Evolutionary conservation across 2,329 filamentous ascomycete genomes (phyloP).

Genomic region (Colletotrichum lentis): DNA sequence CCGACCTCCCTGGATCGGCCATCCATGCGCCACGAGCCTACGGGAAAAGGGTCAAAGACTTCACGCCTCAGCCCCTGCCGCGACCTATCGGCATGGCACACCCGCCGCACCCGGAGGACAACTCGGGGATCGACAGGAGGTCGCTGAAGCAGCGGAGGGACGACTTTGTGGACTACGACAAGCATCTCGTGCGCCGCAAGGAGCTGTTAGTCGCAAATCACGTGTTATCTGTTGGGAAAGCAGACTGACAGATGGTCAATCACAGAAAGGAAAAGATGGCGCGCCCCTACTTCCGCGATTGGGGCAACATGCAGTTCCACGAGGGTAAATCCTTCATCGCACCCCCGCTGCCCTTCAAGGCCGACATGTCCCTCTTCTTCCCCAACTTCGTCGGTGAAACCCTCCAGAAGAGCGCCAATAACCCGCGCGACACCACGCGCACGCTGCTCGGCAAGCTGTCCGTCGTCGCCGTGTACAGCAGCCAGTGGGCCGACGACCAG

Average conservation of each 20-base stretch:
- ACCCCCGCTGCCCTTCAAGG: constrained; percentile 83
- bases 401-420: constrained; percentile 64
- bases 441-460: constrained; percentile 76
- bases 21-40: constrained; percentile 68
- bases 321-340: constrained; percentile 92
- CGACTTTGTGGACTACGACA: constrained; percentile 86
- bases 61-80: constrained; percentile 66
- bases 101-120: constrained; percentile 80
- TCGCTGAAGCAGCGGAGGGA: constrained; percentile 73
- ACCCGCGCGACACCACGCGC: constrained; percentile 75
- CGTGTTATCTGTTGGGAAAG: too few relatives aligned
- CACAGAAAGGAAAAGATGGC: constrained; percentile 75
- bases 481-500: constrained; percentile 86
- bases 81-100: constrained; percentile 83
- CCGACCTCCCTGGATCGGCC: constrained; percentile 54
- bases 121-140: constrained; percentile 77
- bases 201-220: constrained; percentile 66
- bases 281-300: constrained; percentile 95
- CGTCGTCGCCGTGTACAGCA: constrained; percentile 83
- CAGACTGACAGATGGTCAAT: background rate
- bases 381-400: constrained; percentile 89
- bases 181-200: constrained; percentile 78
- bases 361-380: constrained; percentile 86
- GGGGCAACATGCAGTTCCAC: constrained; percentile 82
- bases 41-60: constrained; percentile 62